These are phyloP conservation scores for Raffaelea albimanens DNA, from an alignment of 2,329 filamentous ascomycete species.

Conservation along the genomic window DNA sequence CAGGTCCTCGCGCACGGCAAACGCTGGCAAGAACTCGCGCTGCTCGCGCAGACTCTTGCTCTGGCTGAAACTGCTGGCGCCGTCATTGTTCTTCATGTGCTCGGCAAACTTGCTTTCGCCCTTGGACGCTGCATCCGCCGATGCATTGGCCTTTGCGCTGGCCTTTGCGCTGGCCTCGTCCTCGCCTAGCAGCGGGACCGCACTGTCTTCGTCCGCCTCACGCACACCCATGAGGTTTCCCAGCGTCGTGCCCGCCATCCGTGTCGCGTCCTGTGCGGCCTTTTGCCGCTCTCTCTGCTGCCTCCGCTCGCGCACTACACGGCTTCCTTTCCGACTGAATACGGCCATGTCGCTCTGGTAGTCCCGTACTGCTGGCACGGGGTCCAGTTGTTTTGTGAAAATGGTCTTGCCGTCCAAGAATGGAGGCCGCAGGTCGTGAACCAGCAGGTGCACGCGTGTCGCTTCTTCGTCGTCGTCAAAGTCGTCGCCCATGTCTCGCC, in stretches of 20 bases:
- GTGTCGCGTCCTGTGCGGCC: slow-evolving; percentile 91
- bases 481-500: slow-evolving; percentile 69
- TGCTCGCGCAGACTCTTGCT: slow-evolving; percentile 87
- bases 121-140: slow-evolving; percentile 21
- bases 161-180: slow-evolving; percentile 36
- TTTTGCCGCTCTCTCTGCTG: slow-evolving; percentile 90
- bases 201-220: slow-evolving; percentile 87
- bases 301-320: slow-evolving; percentile 80
- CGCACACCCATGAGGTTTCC: slow-evolving; percentile 95
- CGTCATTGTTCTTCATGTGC: slow-evolving; percentile 79
- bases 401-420: slow-evolving; percentile 92
- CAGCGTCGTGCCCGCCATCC: slow-evolving; percentile 79
- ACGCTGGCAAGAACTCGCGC: slow-evolving; percentile 85
- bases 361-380: slow-evolving; percentile 84
- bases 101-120: slow-evolving; percentile 69
- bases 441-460: slow-evolving; percentile 78
- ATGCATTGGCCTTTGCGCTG: background rate
- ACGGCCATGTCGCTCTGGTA: slow-evolving; percentile 98
- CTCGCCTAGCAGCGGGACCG: slow-evolving; percentile 64
- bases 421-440: slow-evolving; percentile 88
- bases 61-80: slow-evolving; percentile 84
- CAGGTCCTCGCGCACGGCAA: slow-evolving; percentile 90
- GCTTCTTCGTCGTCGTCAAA: slow-evolving; percentile 88
- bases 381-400: slow-evolving; percentile 95
- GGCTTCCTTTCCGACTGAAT: slow-evolving; percentile 90